phyloP scores from a whole-genome alignment of 2,329 filamentous ascomycete species.

The Neonectria coccinea region DNA sequence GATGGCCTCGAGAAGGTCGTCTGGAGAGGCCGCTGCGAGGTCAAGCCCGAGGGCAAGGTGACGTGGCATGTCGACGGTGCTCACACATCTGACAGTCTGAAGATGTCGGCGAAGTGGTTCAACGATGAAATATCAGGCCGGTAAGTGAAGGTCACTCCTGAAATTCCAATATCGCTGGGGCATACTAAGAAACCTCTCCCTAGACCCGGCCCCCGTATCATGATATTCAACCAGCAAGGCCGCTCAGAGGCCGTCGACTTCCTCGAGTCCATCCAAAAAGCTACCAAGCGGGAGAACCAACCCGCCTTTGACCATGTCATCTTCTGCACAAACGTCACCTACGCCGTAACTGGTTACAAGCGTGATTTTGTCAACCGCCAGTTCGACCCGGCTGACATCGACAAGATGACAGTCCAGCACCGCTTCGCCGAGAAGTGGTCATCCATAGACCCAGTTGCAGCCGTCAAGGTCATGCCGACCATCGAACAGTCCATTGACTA shows the following conservation, averaged over 20 bases:
- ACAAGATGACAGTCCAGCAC: slow-evolving; percentile 64
- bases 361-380: slow-evolving; percentile 69
- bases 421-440: slow-evolving; percentile 65
- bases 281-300: slow-evolving; percentile 46
- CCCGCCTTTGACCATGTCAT: slow-evolving; percentile 76
- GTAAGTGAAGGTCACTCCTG: slow-evolving; percentile 36
- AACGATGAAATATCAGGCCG: slow-evolving; percentile 59
- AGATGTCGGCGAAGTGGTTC: slow-evolving; percentile 87
- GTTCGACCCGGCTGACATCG: slow-evolving; percentile 63
- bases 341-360: slow-evolving; percentile 63
- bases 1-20: slow-evolving; percentile 79
- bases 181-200: background rate
- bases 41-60: slow-evolving; percentile 66
- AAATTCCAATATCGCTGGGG: background rate
- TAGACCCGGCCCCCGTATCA: slow-evolving; percentile 57
- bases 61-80: slow-evolving; percentile 93
- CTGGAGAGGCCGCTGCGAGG: slow-evolving; percentile 83
- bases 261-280: slow-evolving; percentile 59
- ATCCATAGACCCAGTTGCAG: slow-evolving; percentile 58
- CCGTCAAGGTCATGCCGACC: slow-evolving; percentile 61
- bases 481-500: slow-evolving; percentile 67
- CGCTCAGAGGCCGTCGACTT: slow-evolving; percentile 66
- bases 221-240: slow-evolving; percentile 92
- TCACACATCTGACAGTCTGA: slow-evolving; percentile 91
- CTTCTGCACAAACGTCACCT: slow-evolving; percentile 83